phyloP scores from a whole-genome alignment of 768 basidiomycete species.

The Amanita rimosa region DNA sequence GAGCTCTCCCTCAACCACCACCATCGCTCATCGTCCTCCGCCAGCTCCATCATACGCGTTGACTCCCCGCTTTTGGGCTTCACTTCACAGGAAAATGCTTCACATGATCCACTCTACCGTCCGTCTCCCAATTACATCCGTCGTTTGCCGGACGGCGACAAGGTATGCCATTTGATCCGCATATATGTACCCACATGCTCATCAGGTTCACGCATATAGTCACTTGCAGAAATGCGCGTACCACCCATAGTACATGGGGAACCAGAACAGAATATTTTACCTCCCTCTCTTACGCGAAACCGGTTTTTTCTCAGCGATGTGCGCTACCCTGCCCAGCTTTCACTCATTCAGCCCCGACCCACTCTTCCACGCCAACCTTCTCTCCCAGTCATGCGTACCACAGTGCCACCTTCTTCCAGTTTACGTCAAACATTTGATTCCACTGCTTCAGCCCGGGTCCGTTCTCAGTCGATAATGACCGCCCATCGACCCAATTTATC shows the following conservation, averaged over 20 bases:
- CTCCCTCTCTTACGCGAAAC: constrained; percentile 1
- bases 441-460: neutral
- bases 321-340: neutral
- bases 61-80: constrained; percentile 7
- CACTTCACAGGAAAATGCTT: constrained; percentile 2
- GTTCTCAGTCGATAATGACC: neutral
- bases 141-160: constrained; percentile 1
- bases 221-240: neutral
- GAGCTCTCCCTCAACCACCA: neutral
- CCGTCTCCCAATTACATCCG: constrained; percentile 4
- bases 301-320: neutral
- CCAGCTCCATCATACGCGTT: neutral
- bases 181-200: constrained; percentile 2
- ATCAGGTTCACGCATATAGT: neutral
- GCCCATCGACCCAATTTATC: neutral
- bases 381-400: constrained; percentile 1
- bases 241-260: neutral
- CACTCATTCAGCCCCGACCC: neutral
- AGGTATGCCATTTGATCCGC: neutral
- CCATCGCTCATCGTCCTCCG: neutral
- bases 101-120: constrained; percentile 2
- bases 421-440: neutral
- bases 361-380: constrained; percentile 4
- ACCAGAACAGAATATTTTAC: neutral
- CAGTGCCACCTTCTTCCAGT: neutral